These are phyloP conservation scores for Vaccinium macrocarpon DNA, from an alignment of 148 eudicot species.

Conservation along the genomic window DNA sequence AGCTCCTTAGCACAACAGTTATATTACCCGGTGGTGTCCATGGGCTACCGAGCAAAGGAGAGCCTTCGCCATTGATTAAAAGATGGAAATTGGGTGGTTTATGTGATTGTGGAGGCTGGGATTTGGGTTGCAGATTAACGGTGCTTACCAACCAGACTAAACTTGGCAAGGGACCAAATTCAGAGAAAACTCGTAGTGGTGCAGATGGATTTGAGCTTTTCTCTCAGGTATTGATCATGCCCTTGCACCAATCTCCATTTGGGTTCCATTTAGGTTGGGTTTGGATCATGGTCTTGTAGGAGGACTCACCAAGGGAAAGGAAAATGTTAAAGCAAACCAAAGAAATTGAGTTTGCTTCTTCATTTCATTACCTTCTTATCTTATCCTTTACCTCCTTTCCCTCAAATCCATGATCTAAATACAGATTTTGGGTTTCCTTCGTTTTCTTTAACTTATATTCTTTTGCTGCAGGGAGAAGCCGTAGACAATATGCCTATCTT, in stretches of 20 bases:
- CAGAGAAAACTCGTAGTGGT: constrained; percentile 21
- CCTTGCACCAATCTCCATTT: constrained; percentile 8
- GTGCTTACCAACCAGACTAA: constrained; percentile 41
- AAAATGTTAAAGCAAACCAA: background rate
- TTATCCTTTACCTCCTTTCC: background rate
- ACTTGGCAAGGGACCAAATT: constrained; percentile 19
- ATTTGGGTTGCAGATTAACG: constrained; percentile 74
- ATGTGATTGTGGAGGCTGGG: constrained; percentile 99
- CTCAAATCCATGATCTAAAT: background rate
- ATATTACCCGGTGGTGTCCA: constrained; percentile 84
- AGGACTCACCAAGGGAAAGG: background rate
- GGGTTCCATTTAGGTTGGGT: background rate
- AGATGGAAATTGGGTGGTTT: constrained; percentile 83
- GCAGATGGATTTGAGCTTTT: constrained; percentile 48
- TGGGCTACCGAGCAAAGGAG: constrained; percentile 71
- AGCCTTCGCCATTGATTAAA: constrained; percentile 63
- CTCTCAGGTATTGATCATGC: constrained; percentile 48
- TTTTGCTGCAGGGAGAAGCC: constrained; percentile 46
- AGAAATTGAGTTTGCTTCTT: background rate
- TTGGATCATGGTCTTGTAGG: background rate
- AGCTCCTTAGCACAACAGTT: constrained; percentile 41
- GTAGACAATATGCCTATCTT: constrained; percentile 38
- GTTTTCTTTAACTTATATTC: background rate
- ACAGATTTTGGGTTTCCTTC: background rate
- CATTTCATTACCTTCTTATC: background rate